phyloP scores from a whole-genome alignment of 495 filamentous ascomycete genomes.

The Trichoderma virens region DNA sequence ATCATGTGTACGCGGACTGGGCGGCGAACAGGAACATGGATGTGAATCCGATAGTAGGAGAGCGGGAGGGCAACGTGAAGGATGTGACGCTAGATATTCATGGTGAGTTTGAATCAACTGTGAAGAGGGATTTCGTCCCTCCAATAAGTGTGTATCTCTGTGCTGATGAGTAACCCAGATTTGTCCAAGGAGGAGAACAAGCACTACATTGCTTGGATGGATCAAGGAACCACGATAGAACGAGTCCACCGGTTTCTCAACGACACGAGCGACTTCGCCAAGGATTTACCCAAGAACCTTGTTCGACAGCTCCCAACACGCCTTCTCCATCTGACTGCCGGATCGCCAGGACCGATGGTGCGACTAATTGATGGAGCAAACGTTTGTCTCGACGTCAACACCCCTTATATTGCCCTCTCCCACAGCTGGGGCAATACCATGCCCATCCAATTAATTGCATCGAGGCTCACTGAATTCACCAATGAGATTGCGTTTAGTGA shows the following conservation, averaged over 20 bases:
- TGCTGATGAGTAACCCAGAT: not conserved
- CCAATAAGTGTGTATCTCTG: no score
- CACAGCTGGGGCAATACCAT: slow-evolving; percentile 1
- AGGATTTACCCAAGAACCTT: not conserved
- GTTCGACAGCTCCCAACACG: not conserved
- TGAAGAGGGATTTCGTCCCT: not conserved
- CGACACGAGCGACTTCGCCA: not conserved
- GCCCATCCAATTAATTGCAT: not conserved
- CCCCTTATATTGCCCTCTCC: not conserved
- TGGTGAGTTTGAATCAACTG: not conserved
- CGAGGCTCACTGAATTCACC: not conserved
- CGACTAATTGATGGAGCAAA: not conserved
- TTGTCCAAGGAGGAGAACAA: not conserved
- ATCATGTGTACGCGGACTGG: not conserved
- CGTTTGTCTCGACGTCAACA: not conserved
- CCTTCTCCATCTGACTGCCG: not conserved
- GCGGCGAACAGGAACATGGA: not conserved
- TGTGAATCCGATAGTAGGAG: not conserved
- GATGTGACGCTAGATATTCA: not conserved
- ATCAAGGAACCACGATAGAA: not conserved
- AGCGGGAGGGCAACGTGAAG: slow-evolving; percentile 1
- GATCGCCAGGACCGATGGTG: not conserved
- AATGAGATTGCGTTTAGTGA: not conserved
- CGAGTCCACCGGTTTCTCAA: not conserved
- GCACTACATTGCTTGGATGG: not conserved